Percentiles rank a stretch among this genome's conserved stretches.
phyloP scores from a whole-genome alignment of 2,329 filamentous ascomycete genomes.

The Metarhizium rileyi region DNA sequence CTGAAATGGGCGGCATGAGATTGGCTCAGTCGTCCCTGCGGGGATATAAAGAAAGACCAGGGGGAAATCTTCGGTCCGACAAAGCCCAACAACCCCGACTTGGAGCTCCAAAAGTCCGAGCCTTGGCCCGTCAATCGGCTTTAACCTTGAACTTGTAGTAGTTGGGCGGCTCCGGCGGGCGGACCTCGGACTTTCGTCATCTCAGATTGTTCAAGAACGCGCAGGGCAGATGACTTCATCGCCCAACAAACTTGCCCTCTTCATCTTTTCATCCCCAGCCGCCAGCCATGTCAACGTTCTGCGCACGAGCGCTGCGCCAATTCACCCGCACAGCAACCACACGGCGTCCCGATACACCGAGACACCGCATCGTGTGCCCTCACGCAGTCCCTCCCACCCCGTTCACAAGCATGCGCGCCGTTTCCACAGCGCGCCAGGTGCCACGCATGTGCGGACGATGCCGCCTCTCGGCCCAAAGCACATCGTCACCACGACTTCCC shows the following conservation, averaged over 20 bases:
- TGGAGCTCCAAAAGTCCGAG: no score
- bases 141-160: no score
- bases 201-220: constrained; percentile 16
- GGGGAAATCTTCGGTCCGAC: not conserved
- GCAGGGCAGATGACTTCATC: not conserved
- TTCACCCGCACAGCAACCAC: not conserved
- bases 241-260: not conserved
- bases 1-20: not conserved
- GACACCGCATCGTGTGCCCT: no score
- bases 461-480: constrained; percentile 18
- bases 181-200: not conserved
- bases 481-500: not conserved
- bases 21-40: not conserved
- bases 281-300: no score
- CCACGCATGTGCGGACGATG: constrained; percentile 23
- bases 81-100: no score
- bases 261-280: not conserved
- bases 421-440: not conserved
- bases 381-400: no score
- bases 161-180: not conserved
- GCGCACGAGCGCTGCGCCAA: no score
- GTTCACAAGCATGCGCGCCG: not conserved
- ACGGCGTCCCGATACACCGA: no score
- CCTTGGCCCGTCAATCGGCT: no score
- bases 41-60: not conserved